A percentile compares a stretch with the other conserved stretches of the same genome.
These are phyloP conservation scores for Tinospora cordifolia DNA, from an alignment of 164 flowering plant genomes.

Conservation along the genomic window DNA sequence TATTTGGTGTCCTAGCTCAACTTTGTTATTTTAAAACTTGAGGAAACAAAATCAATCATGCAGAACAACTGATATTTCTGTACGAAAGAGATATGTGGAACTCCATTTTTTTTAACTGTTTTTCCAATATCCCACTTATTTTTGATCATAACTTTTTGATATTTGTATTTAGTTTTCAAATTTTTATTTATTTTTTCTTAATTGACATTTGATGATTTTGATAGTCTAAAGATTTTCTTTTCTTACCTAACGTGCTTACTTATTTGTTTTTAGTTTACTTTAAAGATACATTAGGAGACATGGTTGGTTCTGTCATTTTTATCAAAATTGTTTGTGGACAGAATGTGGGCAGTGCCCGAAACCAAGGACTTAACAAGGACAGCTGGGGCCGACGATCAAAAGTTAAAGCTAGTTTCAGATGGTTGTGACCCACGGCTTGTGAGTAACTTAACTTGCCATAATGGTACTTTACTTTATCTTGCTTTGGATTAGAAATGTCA, in stretches of 20 bases:
- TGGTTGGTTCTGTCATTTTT: not conserved
- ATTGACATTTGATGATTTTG: too few relatives aligned
- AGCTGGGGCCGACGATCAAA: slow-evolving; percentile 37
- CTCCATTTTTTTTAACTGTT: not conserved
- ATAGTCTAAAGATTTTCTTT: too few relatives aligned
- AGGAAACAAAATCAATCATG: not conserved
- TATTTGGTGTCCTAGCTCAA: not conserved
- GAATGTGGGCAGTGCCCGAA: slow-evolving; percentile 86
- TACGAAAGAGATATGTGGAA: not conserved
- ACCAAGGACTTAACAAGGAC: slow-evolving; percentile 41
- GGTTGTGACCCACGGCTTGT: slow-evolving; percentile 57
- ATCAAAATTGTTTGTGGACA: slow-evolving; percentile 16
- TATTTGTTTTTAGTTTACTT: not conserved
- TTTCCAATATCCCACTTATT: not conserved
- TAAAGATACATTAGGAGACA: not conserved
- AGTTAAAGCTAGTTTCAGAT: slow-evolving; percentile 54
- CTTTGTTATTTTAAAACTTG: not conserved
- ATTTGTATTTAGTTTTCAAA: not conserved
- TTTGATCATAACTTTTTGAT: not conserved
- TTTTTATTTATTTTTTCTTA: not conserved
- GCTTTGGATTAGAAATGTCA: not conserved
- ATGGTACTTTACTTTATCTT: not conserved
- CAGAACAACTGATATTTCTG: not conserved
- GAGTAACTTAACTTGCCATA: slow-evolving; percentile 28
- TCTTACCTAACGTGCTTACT: not conserved